Conservation (phyloP, 164 flowering plant species). For the Magnolia kwangsiensis region DNA sequence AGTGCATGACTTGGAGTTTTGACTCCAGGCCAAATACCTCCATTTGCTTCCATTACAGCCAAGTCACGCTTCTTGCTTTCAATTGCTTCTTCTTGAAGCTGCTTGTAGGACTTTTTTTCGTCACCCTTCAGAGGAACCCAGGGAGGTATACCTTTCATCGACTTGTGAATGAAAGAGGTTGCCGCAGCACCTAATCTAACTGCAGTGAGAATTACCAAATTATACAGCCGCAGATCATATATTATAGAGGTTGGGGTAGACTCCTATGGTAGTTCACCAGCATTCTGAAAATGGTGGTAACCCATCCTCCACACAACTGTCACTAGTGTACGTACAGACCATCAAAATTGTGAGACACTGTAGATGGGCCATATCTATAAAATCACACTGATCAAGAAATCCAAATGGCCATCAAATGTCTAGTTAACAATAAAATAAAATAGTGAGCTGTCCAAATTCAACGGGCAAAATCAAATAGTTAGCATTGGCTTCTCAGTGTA, state of each 20-base stretch:
- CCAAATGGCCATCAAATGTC: too few relatives aligned
- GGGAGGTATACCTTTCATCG: conserved; percentile 84
- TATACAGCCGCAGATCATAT: background rate
- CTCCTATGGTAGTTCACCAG: too few relatives aligned
- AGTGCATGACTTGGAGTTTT: conserved; percentile 82
- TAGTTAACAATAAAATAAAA: too few relatives aligned
- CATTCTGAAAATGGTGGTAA: too few relatives aligned
- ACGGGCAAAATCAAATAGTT: too few relatives aligned
- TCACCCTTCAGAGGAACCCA: conserved; percentile 89
- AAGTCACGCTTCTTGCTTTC: conserved; percentile 82
- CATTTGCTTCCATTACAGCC: conserved; percentile 83
- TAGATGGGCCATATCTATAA: too few relatives aligned
- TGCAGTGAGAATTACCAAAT: conserved; percentile 26
- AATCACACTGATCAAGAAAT: too few relatives aligned
- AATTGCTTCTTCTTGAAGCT: conserved; percentile 87
- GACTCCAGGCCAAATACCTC: conserved; percentile 92
- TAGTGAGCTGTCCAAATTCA: too few relatives aligned
- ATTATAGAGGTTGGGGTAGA: background rate
- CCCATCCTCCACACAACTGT: too few relatives aligned
- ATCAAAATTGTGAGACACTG: too few relatives aligned
- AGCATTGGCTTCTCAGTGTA: too few relatives aligned
- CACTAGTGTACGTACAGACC: too few relatives aligned
- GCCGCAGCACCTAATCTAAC: conserved; percentile 88
- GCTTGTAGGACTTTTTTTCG: conserved; percentile 75
- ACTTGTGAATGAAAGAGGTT: conserved; percentile 74